phyloP scores from a whole-genome alignment of 768 basidiomycete genomes.

The Hydnomerulius pinastri region DNA sequence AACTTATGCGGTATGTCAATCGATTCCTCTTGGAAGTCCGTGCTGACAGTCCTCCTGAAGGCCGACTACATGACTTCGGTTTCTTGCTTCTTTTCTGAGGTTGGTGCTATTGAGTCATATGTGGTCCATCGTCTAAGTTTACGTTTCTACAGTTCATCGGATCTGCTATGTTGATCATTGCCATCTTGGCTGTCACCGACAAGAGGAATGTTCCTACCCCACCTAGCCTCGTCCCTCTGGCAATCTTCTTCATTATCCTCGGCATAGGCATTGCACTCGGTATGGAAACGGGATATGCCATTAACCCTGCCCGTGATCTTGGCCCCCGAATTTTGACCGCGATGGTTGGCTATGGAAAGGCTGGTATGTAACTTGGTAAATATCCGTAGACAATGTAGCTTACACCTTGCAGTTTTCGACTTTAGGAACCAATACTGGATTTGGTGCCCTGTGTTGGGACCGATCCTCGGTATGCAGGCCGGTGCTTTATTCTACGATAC shows the following conservation, averaged over 20 bases:
- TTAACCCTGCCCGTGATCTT: conserved; percentile 74
- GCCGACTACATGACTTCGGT: conserved; percentile 44
- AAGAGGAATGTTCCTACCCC: conserved; percentile 50
- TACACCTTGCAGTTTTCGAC: conserved; percentile 16
- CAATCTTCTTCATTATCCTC: conserved; percentile 55
- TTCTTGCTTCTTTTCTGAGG: conserved; percentile 49
- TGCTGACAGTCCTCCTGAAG: conserved; percentile 26
- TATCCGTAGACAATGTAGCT: not conserved
- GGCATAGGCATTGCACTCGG: conserved; percentile 63
- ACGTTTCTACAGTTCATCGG: conserved; percentile 49
- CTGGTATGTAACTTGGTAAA: conserved; percentile 38
- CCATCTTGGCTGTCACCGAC: conserved; percentile 56
- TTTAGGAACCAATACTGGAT: conserved; percentile 67
- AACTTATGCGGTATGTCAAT: conserved; percentile 55
- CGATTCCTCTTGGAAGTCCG: not conserved
- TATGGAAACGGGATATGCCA: conserved; percentile 64
- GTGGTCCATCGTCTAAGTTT: not conserved
- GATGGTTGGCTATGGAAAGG: conserved; percentile 69
- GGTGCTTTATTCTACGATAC: conserved; percentile 61
- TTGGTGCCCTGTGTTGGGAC: conserved; percentile 64
- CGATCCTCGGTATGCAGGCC: conserved; percentile 57
- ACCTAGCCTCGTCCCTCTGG: conserved; percentile 53
- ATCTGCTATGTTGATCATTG: conserved; percentile 54
- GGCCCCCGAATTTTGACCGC: conserved; percentile 69
- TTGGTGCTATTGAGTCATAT: conserved; percentile 7